Base-by-base conservation (phyloP, 2,329 filamentous ascomycete species). In the Zymoseptoria brevis region DNA sequence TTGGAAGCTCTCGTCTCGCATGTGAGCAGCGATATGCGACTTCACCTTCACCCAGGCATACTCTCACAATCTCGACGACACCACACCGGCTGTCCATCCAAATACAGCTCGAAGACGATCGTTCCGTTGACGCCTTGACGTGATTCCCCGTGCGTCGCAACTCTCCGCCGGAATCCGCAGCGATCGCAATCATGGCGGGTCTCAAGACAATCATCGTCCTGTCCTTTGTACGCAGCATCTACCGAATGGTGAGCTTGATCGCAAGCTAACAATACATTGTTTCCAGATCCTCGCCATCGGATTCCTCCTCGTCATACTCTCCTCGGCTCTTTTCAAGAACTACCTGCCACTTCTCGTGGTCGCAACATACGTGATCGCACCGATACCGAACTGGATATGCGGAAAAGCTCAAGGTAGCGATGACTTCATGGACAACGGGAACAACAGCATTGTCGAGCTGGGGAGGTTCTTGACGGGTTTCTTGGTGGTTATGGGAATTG, bases 151-250 rank as follows among this genome's bases (percentile, higher is more conserved):
- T 57, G 53, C 58, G 50, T 26, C 56, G 48, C 51, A 35, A 54
- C 57, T 57, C 49, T 50, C 53, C 57, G 52, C 59, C 54, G 50
- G 24, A 30, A 53, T 16, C 51, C 51, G 51, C 49, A 50, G 52
- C 56, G 63, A 45, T 2, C 35, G 35, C 62, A 62, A 66, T 79
- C 79, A 84, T 89, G 80, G 91, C 94, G 69, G 94, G 94, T 74
- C 87, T 99, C 72, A 97, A 96, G 80, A 99, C 94, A 68, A 99
- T 99, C 78, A 99, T 99, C 76, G 90, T 90, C 66, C 89, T 99
- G 69, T 97, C 94, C 74, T 99, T 99, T 79, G 94, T 89, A 83
- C 58, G 84, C 62, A 52, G 8, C 13, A 45, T 45, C 13, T 16
- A 16, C 51, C 8, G 19, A 35, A 26, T 49, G 16, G 3, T 21